Evolutionary conservation across 768 basidiomycete species (phyloP).

Genomic region (Amanita inopinata): DNA sequence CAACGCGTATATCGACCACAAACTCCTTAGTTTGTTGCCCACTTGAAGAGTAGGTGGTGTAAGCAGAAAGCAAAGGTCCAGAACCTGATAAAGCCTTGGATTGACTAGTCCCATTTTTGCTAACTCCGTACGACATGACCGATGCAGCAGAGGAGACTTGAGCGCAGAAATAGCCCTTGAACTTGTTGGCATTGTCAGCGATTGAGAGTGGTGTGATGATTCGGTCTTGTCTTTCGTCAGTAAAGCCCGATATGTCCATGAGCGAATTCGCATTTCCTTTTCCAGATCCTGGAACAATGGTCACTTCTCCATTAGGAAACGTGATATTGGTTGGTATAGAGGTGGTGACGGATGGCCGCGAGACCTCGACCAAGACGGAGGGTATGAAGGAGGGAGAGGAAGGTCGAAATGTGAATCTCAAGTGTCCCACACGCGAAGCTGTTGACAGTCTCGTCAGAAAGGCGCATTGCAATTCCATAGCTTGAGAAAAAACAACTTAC

Average conservation of each 20-base stretch:
- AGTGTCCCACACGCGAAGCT: conserved; percentile 72
- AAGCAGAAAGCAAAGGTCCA: conserved; percentile 43
- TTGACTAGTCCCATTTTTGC: conserved; percentile 31
- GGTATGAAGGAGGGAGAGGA: conserved; percentile 24
- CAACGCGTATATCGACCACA: conserved; percentile 46
- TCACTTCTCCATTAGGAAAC: conserved; percentile 42
- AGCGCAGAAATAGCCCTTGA: conserved; percentile 51
- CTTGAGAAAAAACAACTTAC: conserved; percentile 26
- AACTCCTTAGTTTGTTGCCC: conserved; percentile 1
- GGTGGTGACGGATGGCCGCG: conserved; percentile 52
- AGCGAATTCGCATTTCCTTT: conserved; percentile 27
- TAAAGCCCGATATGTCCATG: conserved; percentile 41
- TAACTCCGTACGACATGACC: conserved; percentile 27
- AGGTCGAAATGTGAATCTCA: conserved; percentile 53
- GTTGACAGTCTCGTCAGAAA: not conserved
- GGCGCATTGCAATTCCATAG: conserved; percentile 1
- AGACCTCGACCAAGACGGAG: conserved; percentile 59
- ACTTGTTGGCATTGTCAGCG: conserved; percentile 25
- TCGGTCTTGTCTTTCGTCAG: conserved; percentile 60
- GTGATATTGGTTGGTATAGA: conserved; percentile 37
- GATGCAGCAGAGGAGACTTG: conserved; percentile 36
- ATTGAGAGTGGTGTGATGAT: conserved; percentile 53
- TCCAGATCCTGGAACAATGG: conserved; percentile 26
- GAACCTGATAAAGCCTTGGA: conserved; percentile 20
- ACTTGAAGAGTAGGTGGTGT: conserved; percentile 32